A percentile compares a stretch with the other conserved stretches of the same genome.
Evolutionary conservation across 2,329 filamentous ascomycete species (phyloP).

Genomic region (Helminthosporium solani): DNA sequence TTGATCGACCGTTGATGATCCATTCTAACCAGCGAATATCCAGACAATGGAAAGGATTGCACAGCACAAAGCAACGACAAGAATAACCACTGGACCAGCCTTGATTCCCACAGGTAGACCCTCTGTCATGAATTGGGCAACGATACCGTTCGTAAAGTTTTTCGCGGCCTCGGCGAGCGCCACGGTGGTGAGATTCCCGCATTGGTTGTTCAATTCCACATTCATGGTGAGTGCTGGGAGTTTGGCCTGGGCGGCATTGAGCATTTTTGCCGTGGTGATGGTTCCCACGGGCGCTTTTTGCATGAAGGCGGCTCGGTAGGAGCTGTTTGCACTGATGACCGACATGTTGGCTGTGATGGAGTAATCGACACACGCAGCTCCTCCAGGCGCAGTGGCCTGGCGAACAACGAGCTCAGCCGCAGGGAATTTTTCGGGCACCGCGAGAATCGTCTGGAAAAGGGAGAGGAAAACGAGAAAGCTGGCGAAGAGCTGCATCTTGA

Average conservation of each 20-base stretch:
- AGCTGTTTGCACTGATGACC: slow-evolving; percentile 48
- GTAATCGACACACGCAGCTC: slow-evolving; percentile 46
- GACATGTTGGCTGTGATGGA: slow-evolving; percentile 51
- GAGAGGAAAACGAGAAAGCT: slow-evolving; percentile 30
- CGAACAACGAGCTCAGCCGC: slow-evolving; percentile 26
- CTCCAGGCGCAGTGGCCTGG: slow-evolving; percentile 26
- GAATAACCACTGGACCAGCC: slow-evolving; percentile 24
- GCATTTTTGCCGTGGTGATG: slow-evolving; percentile 40
- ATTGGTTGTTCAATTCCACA: slow-evolving; percentile 45
- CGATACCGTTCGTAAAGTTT: slow-evolving; percentile 49
- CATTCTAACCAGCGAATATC: slow-evolving; percentile 19
- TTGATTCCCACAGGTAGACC: slow-evolving; percentile 32
- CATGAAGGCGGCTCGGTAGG: slow-evolving; percentile 50
- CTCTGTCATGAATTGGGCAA: slow-evolving; percentile 38
- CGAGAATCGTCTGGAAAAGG: slow-evolving; percentile 20
- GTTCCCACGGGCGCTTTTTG: slow-evolving; percentile 48
- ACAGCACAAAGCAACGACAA: slow-evolving; percentile 15
- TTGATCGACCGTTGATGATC: background rate
- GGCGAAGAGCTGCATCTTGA: slow-evolving; percentile 31
- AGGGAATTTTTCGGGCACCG: slow-evolving; percentile 14
- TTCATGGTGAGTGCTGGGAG: slow-evolving; percentile 45
- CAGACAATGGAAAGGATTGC: slow-evolving; percentile 25
- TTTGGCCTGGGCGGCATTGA: slow-evolving; percentile 46
- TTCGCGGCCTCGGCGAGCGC: slow-evolving; percentile 47
- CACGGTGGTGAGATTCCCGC: slow-evolving; percentile 49